phyloP scores from a whole-genome alignment of 805 yeast species.

The Suhomyces vadensis region DNA sequence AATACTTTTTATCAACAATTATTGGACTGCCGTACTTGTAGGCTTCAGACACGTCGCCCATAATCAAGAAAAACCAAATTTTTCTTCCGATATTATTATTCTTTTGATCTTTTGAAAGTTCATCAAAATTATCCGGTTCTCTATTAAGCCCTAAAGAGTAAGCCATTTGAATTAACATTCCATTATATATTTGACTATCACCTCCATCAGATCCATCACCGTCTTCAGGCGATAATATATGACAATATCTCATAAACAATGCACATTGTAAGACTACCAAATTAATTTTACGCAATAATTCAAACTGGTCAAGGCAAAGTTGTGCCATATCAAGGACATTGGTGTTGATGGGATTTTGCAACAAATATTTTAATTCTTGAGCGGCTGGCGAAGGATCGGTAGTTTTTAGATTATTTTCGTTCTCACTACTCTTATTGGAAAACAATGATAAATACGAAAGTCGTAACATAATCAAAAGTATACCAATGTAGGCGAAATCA shows the following conservation, averaged over 20 bases:
- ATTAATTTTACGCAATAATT: slow-evolving; percentile 45
- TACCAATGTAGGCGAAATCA: slow-evolving; percentile 37
- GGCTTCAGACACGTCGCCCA: slow-evolving; percentile 32
- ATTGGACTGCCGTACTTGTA: slow-evolving; percentile 37
- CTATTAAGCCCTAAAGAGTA: slow-evolving; percentile 48
- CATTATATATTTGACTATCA: slow-evolving; percentile 48
- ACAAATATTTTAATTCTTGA: slow-evolving; percentile 22
- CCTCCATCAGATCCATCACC: slow-evolving; percentile 62
- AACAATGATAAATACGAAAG: slow-evolving; percentile 38
- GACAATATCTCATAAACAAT: slow-evolving; percentile 55
- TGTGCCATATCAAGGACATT: slow-evolving; percentile 29
- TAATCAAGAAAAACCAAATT: slow-evolving; percentile 47
- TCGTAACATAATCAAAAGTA: slow-evolving; percentile 33
- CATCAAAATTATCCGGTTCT: slow-evolving; percentile 45
- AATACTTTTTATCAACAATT: slow-evolving; percentile 26
- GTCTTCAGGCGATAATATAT: slow-evolving; percentile 58
- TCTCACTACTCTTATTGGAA: slow-evolving; percentile 33
- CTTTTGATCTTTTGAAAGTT: slow-evolving; percentile 27
- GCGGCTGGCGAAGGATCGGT: slow-evolving; percentile 25
- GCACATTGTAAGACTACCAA: slow-evolving; percentile 61
- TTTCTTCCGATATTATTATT: slow-evolving; percentile 51
- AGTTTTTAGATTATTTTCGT: slow-evolving; percentile 28
- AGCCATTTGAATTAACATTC: slow-evolving; percentile 43
- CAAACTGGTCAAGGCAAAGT: slow-evolving; percentile 37
- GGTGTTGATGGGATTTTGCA: slow-evolving; percentile 23